phyloP scores from a whole-genome alignment of 768 basidiomycete genomes.

The Boletus vermiculosoides region DNA sequence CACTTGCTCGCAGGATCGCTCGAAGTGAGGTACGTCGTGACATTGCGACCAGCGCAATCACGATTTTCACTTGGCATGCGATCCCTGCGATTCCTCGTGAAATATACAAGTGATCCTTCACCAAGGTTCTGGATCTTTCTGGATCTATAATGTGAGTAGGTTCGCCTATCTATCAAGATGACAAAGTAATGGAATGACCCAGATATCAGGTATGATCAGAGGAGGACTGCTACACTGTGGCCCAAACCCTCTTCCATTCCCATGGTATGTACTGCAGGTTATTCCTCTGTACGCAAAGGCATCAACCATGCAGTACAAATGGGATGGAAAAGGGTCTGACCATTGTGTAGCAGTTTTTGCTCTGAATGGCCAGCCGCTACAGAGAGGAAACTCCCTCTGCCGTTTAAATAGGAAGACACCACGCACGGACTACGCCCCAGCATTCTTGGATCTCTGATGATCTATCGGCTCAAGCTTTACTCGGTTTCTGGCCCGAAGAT shows the following conservation, averaged over 20 bases:
- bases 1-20: background rate
- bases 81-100: background rate
- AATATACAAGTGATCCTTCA: background rate
- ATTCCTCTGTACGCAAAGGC: conserved; percentile 31
- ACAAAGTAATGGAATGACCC: background rate
- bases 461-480: background rate
- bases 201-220: conserved; percentile 2
- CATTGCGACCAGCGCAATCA: background rate
- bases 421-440: background rate
- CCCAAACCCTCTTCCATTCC: conserved; percentile 46
- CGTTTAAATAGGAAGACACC: conserved; percentile 10
- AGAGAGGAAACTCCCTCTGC: background rate
- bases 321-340: conserved; percentile 29
- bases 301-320: conserved; percentile 28
- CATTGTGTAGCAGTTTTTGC: conserved; percentile 24
- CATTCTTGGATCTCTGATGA: conserved; percentile 2
- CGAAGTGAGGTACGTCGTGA: background rate
- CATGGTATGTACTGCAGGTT: conserved; percentile 43
- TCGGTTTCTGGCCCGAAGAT: background rate
- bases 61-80: background rate
- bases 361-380: conserved; percentile 5
- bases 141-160: background rate
- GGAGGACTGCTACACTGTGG: conserved; percentile 19
- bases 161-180: background rate
- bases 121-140: background rate